These are phyloP conservation scores for Tulasnella calospora DNA, from an alignment of 768 basidiomycete genomes.

Conservation along the genomic window DNA sequence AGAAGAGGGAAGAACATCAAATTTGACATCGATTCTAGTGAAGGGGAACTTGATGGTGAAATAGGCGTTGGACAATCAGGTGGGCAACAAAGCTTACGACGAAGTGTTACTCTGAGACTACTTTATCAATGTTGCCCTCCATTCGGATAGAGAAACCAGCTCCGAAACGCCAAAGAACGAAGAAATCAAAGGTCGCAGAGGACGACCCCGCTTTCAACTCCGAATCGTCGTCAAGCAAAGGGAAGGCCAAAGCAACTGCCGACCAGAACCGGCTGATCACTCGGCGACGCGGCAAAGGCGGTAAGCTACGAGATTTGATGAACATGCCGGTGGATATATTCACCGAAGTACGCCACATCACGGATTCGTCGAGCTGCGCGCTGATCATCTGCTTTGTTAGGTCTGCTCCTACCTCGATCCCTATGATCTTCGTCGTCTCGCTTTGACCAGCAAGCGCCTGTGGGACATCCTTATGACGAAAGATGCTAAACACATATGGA, in stretches of 20 bases:
- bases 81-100: not conserved
- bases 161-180: not conserved
- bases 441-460: conserved; percentile 15
- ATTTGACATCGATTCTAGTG: not conserved
- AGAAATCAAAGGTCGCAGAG: not conserved
- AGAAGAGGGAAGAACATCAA: not conserved
- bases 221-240: not conserved
- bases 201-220: not conserved
- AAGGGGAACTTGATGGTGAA: not conserved
- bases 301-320: conserved; percentile 27
- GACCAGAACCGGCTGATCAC: not conserved
- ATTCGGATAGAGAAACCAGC: not conserved
- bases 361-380: not conserved
- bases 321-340: conserved; percentile 28
- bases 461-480: conserved; percentile 14
- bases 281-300: not conserved
- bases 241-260: not conserved
- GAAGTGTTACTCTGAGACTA: not conserved
- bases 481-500: conserved; percentile 8
- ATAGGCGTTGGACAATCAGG: not conserved
- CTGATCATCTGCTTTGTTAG: not conserved
- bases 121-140: not conserved
- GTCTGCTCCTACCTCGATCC: conserved; percentile 16
- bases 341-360: conserved; percentile 16
- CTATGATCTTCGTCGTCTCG: conserved; percentile 21